Percentiles rank a stretch among this genome's conserved stretches.
These are phyloP conservation scores for Cryphonectria japonica DNA, from an alignment of 2,329 filamentous ascomycete species.

Conservation along the genomic window DNA sequence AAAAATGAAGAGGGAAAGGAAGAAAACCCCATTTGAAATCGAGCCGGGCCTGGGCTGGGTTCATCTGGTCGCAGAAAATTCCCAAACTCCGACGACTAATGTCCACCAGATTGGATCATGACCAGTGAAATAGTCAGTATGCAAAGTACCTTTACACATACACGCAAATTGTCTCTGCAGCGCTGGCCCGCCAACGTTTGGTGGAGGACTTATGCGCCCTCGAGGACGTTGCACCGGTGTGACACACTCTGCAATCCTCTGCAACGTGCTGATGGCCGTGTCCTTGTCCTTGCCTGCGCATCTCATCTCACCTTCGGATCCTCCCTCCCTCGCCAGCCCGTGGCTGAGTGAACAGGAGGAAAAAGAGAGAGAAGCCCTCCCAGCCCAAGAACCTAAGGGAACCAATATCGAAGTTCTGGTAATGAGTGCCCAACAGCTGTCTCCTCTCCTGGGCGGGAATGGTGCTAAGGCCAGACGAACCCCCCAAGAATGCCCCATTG, in stretches of 20 bases:
- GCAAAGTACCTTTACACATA: not conserved
- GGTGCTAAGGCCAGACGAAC: conserved; percentile 12
- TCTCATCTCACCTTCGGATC: conserved; percentile 3
- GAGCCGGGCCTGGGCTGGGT: not conserved
- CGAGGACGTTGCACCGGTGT: conserved; percentile 10
- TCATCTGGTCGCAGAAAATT: not conserved
- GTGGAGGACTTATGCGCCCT: not conserved
- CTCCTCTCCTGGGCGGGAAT: not conserved
- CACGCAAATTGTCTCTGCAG: not conserved
- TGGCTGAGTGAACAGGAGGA: not conserved
- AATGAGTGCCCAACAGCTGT: not conserved
- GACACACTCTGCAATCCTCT: conserved; percentile 12
- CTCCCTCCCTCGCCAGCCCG: not conserved
- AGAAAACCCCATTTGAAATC: not conserved
- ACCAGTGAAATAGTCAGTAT: not conserved
- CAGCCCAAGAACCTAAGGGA: not conserved
- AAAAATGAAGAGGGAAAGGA: too few species aligned
- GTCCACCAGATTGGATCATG: too few species aligned
- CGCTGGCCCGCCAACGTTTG: not conserved
- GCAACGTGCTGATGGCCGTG: not conserved
- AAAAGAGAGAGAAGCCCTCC: too few species aligned
- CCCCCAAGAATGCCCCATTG: not conserved
- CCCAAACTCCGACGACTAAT: too few species aligned
- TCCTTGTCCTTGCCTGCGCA: not conserved
- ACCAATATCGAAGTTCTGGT: not conserved